Base-by-base conservation (phyloP, 495 filamentous ascomycete genomes). In the Penicillium maclennaniae region DNA sequence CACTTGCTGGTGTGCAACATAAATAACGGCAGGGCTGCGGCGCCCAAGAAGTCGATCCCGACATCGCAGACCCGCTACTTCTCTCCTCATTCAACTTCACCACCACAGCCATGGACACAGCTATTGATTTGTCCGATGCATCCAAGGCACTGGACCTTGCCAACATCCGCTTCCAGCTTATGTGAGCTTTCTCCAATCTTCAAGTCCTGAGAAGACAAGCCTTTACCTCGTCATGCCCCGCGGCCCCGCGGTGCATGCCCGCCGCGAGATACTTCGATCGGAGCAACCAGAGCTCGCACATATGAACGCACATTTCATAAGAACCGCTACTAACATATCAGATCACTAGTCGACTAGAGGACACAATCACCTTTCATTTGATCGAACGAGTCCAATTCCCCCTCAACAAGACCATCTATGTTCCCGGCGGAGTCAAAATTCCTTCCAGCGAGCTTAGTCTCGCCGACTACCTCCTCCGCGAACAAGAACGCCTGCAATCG, bases 381-480 rank as follows among this genome's bases (percentile, higher is more conserved):
- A 99, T 99, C 66, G 95, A 99, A 69, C 88, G 95, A 21, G 95
- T 92, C 28, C 95, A 99, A 74, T 99, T 99, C 71, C 92, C 92
- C 0, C 78, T 92, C 49, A 97, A 97, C 76, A 75, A 79, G 47
- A 90, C 86, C 65, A 89, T 98, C 69, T 98, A 98, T 74, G 65
- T 70, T 5, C 77, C 90, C 23, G 88, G 87, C 53, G 90, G 88
- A n/a, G 79, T 96, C 31, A 75, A 76, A 26, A 88, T 97, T 58
- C 89, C 91, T n/a, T 71, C 75, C 59, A 76, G 76, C 60, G 60
- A 78, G 31, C 79, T 92, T 26, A 89, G 87, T 70, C 89, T 99
- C 65, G 83, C 95, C 65, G 93, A 97, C 75, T 99, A 91, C 85
- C 85, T 95, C 63, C 85, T 99, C 19, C 76, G 78, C 56, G 87